Conservation (phyloP, 306 rosid species). For the Cicer arietinum region DNA sequence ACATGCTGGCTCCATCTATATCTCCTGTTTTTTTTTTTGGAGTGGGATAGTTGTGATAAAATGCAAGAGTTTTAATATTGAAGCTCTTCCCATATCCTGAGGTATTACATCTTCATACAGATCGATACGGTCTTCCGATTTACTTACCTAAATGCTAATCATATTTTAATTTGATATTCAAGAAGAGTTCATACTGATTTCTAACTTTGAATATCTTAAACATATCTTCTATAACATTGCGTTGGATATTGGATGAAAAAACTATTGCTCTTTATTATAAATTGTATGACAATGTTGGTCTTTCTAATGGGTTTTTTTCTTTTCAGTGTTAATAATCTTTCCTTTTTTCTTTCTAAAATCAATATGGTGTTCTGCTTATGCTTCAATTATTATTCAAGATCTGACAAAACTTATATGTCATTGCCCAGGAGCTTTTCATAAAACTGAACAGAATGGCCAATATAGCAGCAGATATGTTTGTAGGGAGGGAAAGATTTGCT, state of each 20-base stretch:
- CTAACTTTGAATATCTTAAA: conserved; percentile 7
- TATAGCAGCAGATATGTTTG: conserved; percentile 95
- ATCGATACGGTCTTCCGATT: neutral
- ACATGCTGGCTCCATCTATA: neutral
- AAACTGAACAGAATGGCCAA: conserved; percentile 88
- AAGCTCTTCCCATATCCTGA: neutral
- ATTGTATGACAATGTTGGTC: conserved; percentile 5
- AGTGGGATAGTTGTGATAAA: neutral
- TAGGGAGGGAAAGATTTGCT: conserved; percentile 94
- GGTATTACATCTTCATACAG: neutral
- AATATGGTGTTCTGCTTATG: conserved; percentile 1
- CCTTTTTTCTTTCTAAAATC: conserved; percentile 10
- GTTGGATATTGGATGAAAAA: conserved; percentile 23
- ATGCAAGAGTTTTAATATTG: conserved; percentile 2
- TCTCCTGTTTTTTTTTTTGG: neutral
- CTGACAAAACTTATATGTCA: conserved; percentile 42
- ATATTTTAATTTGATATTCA: neutral
- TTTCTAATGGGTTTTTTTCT: neutral
- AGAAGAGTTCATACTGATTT: neutral
- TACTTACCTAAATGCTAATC: conserved; percentile 11
- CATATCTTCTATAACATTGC: conserved; percentile 22
- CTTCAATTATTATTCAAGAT: conserved; percentile 35
- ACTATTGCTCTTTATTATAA: neutral
- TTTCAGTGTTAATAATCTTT: conserved; percentile 14
- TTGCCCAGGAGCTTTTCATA: conserved; percentile 83